These are phyloP conservation scores for Chlorella sp. DNA, from an alignment of 139 green algal genomes.

Conservation along the genomic window DNA sequence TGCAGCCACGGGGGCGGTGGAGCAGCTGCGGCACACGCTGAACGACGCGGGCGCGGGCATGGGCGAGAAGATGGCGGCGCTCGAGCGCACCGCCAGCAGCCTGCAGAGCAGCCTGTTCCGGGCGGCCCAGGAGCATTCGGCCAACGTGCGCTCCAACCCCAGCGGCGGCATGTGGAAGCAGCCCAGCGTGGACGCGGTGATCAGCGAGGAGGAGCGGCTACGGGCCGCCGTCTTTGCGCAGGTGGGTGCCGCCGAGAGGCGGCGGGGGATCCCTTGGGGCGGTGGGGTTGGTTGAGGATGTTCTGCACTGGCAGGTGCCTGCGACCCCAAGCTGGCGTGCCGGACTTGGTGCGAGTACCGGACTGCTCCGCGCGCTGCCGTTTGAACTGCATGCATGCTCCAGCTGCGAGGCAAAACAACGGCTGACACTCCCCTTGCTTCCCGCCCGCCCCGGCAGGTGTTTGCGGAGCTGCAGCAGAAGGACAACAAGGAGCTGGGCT, in stretches of 20 bases:
- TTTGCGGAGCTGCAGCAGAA: conserved; percentile 29
- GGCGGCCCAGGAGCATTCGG: conserved; percentile 18
- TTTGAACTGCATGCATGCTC: not conserved
- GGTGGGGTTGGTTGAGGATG: too few species aligned
- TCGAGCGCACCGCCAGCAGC: conserved; percentile 23
- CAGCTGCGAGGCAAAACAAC: too few species aligned
- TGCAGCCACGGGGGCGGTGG: conserved; percentile 32
- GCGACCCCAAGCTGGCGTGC: not conserved
- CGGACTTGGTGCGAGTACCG: not conserved
- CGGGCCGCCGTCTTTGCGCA: conserved; percentile 36
- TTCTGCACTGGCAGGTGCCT: too few species aligned
- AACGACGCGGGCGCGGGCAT: conserved; percentile 21
- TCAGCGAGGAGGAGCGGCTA: conserved; percentile 38
- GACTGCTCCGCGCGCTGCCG: too few species aligned
- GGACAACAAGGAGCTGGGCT: conserved; percentile 18
- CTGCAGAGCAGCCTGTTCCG: conserved; percentile 26
- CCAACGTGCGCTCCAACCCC: conserved; percentile 24
- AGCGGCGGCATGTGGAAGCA: conserved; percentile 30
- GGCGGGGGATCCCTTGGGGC: too few species aligned
- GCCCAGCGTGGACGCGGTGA: conserved; percentile 5
- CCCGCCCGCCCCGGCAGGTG: not conserved
- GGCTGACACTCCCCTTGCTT: too few species aligned
- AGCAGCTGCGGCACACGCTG: conserved; percentile 39
- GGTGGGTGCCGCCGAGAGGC: not conserved
- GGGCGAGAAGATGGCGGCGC: conserved; percentile 20